phyloP scores from a whole-genome alignment of 2,329 filamentous ascomycete genomes.

The Lachnellula arida region DNA sequence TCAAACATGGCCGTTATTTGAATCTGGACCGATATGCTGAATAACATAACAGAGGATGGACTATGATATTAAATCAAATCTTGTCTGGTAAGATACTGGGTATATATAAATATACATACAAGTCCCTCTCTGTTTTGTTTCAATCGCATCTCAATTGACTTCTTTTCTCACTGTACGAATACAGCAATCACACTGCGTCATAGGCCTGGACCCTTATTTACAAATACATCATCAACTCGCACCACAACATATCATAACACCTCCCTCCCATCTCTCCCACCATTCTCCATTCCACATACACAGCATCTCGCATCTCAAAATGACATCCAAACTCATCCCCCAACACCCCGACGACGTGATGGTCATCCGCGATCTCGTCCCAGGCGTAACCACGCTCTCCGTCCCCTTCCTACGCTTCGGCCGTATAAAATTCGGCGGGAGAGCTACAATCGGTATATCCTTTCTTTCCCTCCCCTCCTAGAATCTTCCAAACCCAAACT shows the following conservation, averaged over 20 bases:
- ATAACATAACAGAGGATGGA: neutral
- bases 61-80: neutral
- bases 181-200: no score
- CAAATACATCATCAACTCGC: no score
- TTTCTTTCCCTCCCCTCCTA: neutral
- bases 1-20: neutral
- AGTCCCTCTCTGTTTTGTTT: neutral
- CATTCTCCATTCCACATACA: neutral
- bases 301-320: constrained; percentile 27
- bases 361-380: constrained; percentile 82
- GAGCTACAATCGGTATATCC: constrained; percentile 70
- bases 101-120: no score
- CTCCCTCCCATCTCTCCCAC: no score
- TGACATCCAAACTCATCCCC: constrained; percentile 63
- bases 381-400: constrained; percentile 72
- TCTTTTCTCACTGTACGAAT: no score
- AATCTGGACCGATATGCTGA: neutral
- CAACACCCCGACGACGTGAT: constrained; percentile 74
- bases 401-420: constrained; percentile 83
- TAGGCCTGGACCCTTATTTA: no score
- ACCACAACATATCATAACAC: neutral
- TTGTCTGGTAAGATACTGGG: neutral
- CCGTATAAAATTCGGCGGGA: constrained; percentile 73
- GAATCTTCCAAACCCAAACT: neutral
- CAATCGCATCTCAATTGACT: neutral